These are phyloP conservation scores for Brettanomyces bruxellensis DNA, from an alignment of 805 yeast species.

Conservation along the genomic window DNA sequence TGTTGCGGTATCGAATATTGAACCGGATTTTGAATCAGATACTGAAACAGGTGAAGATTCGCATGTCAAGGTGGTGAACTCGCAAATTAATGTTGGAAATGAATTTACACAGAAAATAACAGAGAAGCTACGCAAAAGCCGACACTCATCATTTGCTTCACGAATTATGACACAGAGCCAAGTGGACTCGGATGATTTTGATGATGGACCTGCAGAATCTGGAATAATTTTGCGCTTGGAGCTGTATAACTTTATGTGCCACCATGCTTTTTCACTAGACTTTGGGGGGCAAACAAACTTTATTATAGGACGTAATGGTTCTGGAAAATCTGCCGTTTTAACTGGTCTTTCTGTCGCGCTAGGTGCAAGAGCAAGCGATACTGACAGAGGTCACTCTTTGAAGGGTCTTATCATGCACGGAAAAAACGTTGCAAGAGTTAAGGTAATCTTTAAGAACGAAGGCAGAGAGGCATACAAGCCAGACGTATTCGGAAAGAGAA, in stretches of 20 bases:
- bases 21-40: not conserved
- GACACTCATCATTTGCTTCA: slow-evolving; percentile 3
- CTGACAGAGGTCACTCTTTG: slow-evolving; percentile 72
- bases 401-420: slow-evolving; percentile 74
- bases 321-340: slow-evolving; percentile 82
- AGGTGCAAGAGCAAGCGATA: slow-evolving; percentile 82
- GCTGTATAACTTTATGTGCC: slow-evolving; percentile 83
- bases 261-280: slow-evolving; percentile 63
- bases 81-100: slow-evolving; percentile 17
- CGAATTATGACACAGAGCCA: not conserved
- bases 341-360: slow-evolving; percentile 83
- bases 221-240: slow-evolving; percentile 62
- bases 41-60: slow-evolving; percentile 2
- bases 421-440: slow-evolving; percentile 53
- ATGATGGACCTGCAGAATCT: slow-evolving; percentile 32
- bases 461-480: slow-evolving; percentile 60
- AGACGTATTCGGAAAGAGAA: slow-evolving; percentile 56
- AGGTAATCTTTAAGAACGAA: slow-evolving; percentile 53
- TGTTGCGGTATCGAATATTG: not conserved
- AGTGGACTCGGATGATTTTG: slow-evolving; percentile 8
- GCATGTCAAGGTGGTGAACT: slow-evolving; percentile 10
- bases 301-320: slow-evolving; percentile 84
- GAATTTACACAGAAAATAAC: slow-evolving; percentile 23
- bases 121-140: slow-evolving; percentile 12
- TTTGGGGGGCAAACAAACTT: slow-evolving; percentile 78